Evolutionary conservation across 2,329 filamentous ascomycete species (phyloP).

Genomic region (Botryotinia calthae): DNA sequence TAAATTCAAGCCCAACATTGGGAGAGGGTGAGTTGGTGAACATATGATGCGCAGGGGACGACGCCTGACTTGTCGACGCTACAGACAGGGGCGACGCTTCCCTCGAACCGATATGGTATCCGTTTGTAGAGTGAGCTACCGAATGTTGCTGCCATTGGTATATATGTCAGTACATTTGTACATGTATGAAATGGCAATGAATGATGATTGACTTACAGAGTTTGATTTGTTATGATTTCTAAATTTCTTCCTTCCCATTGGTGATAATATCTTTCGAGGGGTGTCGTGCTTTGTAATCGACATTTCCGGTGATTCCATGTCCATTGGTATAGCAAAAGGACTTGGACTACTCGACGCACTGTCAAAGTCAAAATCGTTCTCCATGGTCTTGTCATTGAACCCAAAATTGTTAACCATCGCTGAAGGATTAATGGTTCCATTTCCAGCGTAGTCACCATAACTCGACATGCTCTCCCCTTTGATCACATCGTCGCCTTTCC

Average conservation of each 20-base stretch:
- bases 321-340: conserved; percentile 34
- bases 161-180: conserved; percentile 25
- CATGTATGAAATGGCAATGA: not conserved
- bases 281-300: conserved; percentile 42
- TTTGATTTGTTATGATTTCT: conserved; percentile 43
- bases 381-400: conserved; percentile 47
- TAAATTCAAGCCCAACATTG: conserved; percentile 43
- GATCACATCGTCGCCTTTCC: conserved; percentile 43
- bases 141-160: conserved; percentile 49
- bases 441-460: conserved; percentile 43
- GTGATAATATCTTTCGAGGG: conserved; percentile 32
- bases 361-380: conserved; percentile 55
- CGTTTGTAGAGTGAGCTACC: conserved; percentile 50
- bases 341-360: conserved; percentile 58
- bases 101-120: conserved; percentile 48
- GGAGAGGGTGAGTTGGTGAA: conserved; percentile 50
- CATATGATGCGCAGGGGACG: conserved; percentile 46
- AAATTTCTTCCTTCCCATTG: conserved; percentile 31
- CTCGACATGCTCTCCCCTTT: conserved; percentile 42
- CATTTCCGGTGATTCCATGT: conserved; percentile 46
- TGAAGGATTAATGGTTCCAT: conserved; percentile 42
- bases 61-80: conserved; percentile 51
- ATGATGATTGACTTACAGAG: conserved; percentile 42
- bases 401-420: conserved; percentile 39
- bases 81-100: conserved; percentile 56